These are phyloP conservation scores for Kingdonia uniflora DNA, from an alignment of 164 flowering plant species.

Conservation along the genomic window DNA sequence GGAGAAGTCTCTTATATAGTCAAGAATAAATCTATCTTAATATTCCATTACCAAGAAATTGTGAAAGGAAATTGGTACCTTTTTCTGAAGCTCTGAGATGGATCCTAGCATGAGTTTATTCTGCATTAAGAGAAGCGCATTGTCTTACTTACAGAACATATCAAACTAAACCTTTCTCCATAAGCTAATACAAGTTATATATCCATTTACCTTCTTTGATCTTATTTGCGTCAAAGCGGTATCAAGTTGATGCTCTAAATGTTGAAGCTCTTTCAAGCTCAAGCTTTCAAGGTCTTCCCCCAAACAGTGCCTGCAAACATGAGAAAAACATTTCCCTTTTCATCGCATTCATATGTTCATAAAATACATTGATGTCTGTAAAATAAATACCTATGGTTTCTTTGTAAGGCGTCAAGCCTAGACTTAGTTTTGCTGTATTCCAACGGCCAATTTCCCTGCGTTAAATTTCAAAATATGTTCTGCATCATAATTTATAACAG, in stretches of 20 bases:
- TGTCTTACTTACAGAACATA: not conserved
- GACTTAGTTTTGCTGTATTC: slow-evolving; percentile 50
- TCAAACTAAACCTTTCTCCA: not conserved
- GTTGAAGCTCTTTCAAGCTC: slow-evolving; percentile 60
- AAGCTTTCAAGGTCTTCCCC: slow-evolving; percentile 65
- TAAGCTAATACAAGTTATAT: too few relatives aligned
- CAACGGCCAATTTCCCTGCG: slow-evolving; percentile 36
- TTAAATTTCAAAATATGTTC: not conserved
- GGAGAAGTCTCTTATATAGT: too few relatives aligned
- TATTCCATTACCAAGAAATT: too few relatives aligned
- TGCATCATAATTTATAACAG: too few relatives aligned
- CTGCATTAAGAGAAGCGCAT: slow-evolving; percentile 27
- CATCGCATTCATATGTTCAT: not conserved
- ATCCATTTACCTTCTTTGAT: slow-evolving; percentile 50
- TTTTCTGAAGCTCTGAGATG: slow-evolving; percentile 57
- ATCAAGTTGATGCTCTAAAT: slow-evolving; percentile 75
- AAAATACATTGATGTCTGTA: not conserved
- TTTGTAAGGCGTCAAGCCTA: slow-evolving; percentile 48
- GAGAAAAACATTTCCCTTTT: not conserved
- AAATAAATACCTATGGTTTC: slow-evolving; percentile 42
- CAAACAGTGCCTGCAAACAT: slow-evolving; percentile 34
- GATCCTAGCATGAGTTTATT: slow-evolving; percentile 51
- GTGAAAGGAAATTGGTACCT: slow-evolving; percentile 23
- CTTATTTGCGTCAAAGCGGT: slow-evolving; percentile 53
- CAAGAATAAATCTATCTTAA: too few relatives aligned